phyloP scores from a whole-genome alignment of 257 asterid genomes.

The Penstemon eatonii region DNA sequence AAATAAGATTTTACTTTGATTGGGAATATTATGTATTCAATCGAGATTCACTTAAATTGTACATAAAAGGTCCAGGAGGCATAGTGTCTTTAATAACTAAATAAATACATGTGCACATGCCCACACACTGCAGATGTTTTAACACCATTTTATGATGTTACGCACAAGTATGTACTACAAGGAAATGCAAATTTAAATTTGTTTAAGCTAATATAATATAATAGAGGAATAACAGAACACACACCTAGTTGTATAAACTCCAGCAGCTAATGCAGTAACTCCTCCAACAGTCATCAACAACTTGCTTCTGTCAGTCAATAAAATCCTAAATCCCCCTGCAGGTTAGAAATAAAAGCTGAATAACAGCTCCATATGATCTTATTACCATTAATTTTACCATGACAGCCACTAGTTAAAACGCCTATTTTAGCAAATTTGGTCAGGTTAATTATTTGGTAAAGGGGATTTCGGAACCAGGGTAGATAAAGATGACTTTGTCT shows the following conservation, averaged over 20 bases:
- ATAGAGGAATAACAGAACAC: slow-evolving; percentile 17
- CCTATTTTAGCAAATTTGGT: slow-evolving; percentile 11
- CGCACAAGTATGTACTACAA: neutral
- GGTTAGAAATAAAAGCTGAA: slow-evolving; percentile 17
- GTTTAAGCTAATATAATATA: slow-evolving; percentile 2
- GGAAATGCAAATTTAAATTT: neutral
- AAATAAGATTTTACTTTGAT: slow-evolving; percentile 1
- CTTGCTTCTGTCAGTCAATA: slow-evolving; percentile 84
- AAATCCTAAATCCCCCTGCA: slow-evolving; percentile 78
- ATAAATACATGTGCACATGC: slow-evolving; percentile 11
- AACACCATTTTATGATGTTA: neutral
- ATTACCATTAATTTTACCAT: slow-evolving; percentile 1
- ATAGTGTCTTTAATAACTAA: slow-evolving; percentile 3
- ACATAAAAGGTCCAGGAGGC: slow-evolving; percentile 16
- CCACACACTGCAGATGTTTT: neutral
- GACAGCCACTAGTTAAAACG: slow-evolving; percentile 22
- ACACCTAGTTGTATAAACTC: slow-evolving; percentile 94
- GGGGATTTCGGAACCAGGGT: neutral
- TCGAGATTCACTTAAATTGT: neutral
- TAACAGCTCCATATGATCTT: slow-evolving; percentile 14
- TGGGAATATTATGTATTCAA: neutral
- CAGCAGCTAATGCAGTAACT: slow-evolving; percentile 97
- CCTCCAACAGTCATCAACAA: slow-evolving; percentile 93
- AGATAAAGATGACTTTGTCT: too few relatives aligned
- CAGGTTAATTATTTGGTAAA: slow-evolving; percentile 4